Evolutionary conservation across 441 rosid species (phyloP), one percentile per base, ranked within the genome.

Genomic region (Populus hybrid): DNA sequence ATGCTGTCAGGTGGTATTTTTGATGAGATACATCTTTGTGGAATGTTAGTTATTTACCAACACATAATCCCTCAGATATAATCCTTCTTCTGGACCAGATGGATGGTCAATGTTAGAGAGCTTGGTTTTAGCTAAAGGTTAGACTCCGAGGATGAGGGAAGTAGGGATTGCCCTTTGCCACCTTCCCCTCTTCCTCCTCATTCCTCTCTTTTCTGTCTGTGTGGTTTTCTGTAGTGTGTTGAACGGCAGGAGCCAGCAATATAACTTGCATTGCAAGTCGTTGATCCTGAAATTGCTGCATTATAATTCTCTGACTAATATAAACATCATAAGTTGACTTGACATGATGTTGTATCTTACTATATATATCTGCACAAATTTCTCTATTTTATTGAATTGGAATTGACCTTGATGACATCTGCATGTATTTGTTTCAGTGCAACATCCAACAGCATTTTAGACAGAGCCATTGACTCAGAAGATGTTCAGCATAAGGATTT

Each of bases 381-480:
- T 35, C 23, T 64, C 18, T 30, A 10, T 53, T 6, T 5, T 74
- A 34, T 64, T 30, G 34, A 65, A 28, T 73, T 69, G 75, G 40
- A 80, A 63, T 73, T 81, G 53, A 73, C 50, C 32, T 70, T 68
- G 72, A 64, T 65, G 46, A 26, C 69, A 50, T 75, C 50, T 80
- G 32, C 66, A 53, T 78, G 80, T 20, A 36, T 75, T 8, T 78
- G 65, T 82, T 77, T 35, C 94, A 95, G 99, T 89, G 95, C 99
- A 50, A 95, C 94, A 32, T 90, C 98, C 79, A 92, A 89, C 81
- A 94, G 98, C 87, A 94, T 95, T 80, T 85, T 95, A 77, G 99
- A 95, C 81, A 88, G 93, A 86, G 98, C 99, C 59, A 94, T 95
- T 84, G 98, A 95, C 85, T 95, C 97, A 38, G 98, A 95, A 86